phyloP scores from a whole-genome alignment of 106 monocot genomes.

The Agapanthus africanus region DNA sequence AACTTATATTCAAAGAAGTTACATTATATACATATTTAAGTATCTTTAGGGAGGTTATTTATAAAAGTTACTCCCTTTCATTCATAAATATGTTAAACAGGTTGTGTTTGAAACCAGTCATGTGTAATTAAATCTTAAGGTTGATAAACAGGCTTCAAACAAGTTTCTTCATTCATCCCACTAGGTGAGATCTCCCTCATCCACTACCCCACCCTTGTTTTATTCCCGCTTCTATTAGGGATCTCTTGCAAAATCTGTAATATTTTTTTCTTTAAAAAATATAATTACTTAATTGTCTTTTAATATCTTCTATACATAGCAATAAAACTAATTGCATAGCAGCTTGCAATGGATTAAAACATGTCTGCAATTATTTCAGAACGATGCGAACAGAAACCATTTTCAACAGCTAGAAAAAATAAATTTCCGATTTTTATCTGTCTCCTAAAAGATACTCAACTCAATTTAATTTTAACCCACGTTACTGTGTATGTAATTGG shows the following conservation, averaged over 20 bases:
- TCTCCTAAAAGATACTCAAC: neutral
- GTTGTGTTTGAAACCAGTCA: neutral
- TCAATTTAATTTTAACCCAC: neutral
- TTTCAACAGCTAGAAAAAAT: neutral
- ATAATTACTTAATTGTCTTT: neutral
- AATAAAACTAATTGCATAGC: neutral
- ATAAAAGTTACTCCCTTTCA: neutral
- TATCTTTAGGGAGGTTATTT: neutral
- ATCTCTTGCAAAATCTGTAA: neutral
- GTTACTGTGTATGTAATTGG: neutral
- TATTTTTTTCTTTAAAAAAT: neutral
- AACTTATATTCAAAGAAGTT: neutral
- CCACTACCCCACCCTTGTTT: too few relatives aligned
- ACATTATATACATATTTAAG: neutral
- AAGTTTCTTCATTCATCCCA: neutral
- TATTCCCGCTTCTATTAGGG: too few relatives aligned
- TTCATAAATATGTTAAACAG: neutral
- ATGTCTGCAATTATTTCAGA: neutral
- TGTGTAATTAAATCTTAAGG: neutral
- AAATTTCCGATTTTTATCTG: too few relatives aligned
- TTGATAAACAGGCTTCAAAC: neutral
- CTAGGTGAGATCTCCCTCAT: too few relatives aligned
- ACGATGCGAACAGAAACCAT: neutral
- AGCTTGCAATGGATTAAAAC: neutral
- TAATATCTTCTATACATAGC: neutral